These are phyloP conservation scores for Aspergillus fischeri DNA, from an alignment of 2,329 filamentous ascomycete genomes.

Conservation along the genomic window DNA sequence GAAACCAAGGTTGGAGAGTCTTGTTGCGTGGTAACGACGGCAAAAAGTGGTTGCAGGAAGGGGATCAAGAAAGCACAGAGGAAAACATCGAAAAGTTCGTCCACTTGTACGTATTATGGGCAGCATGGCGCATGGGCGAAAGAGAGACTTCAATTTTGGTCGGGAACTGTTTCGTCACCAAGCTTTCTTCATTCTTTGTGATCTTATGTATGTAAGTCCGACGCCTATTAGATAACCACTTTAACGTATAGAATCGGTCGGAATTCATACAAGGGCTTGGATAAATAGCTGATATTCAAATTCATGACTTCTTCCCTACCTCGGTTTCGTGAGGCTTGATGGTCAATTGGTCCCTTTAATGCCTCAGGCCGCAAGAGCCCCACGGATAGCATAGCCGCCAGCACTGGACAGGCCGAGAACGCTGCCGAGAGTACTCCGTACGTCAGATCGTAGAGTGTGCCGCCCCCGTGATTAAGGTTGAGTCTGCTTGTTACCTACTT, in stretches of 20 bases:
- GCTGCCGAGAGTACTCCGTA: conserved; percentile 9
- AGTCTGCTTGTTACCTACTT: conserved; percentile 1
- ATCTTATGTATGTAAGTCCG: neutral
- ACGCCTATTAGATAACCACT: neutral
- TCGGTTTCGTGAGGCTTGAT: neutral
- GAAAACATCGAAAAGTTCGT: conserved; percentile 25
- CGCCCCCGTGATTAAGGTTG: neutral
- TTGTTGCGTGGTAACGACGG: neutral
- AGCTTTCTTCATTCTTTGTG: conserved; percentile 1
- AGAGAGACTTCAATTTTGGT: conserved; percentile 19
- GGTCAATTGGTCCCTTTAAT: neutral
- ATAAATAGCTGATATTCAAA: neutral
- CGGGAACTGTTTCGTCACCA: conserved; percentile 10
- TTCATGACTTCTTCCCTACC: neutral
- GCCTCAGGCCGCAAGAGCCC: neutral
- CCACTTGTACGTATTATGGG: conserved; percentile 31
- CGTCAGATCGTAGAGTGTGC: conserved; percentile 14
- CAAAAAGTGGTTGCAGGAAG: neutral
- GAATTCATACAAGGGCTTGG: neutral
- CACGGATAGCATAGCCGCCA: neutral
- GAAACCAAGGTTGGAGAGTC: neutral
- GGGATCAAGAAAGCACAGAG: conserved; percentile 12
- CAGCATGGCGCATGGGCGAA: conserved; percentile 39
- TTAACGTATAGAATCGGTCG: neutral
- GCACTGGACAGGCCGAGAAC: conserved; percentile 12